phyloP scores from a whole-genome alignment of 2,329 filamentous ascomycete species.

The Neonectria ditissima region DNA sequence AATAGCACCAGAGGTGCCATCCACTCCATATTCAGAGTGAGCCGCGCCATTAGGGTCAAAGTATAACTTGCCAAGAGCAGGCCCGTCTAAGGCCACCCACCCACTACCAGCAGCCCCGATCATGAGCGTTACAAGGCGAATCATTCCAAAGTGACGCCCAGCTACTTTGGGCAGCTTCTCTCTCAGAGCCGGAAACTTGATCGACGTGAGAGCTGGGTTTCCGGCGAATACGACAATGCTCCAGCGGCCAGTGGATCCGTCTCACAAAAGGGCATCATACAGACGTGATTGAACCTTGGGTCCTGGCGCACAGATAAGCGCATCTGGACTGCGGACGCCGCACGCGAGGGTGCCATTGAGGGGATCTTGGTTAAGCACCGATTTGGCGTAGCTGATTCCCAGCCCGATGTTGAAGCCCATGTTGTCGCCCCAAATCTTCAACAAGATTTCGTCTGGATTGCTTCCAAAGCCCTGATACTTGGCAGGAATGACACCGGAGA shows the following conservation, averaged over 20 bases:
- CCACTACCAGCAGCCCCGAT: not conserved
- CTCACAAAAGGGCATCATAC: no score
- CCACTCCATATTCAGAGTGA: not conserved
- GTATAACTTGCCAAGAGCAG: not conserved
- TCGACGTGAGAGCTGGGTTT: no score
- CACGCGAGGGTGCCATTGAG: no score
- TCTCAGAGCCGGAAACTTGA: no score
- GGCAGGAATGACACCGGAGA: conserved; percentile 54
- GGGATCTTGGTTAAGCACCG: no score
- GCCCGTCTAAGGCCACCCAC: not conserved
- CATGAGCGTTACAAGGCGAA: not conserved
- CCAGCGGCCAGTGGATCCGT: no score
- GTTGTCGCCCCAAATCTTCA: not conserved
- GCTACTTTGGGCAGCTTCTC: no score
- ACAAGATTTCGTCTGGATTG: conserved; percentile 5
- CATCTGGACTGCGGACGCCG: no score
- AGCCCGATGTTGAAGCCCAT: conserved; percentile 70
- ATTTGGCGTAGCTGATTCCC: conserved; percentile 63
- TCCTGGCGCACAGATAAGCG: no score
- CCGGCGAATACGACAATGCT: no score
- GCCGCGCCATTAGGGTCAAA: not conserved
- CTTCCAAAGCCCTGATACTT: conserved; percentile 48
- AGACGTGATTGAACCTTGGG: no score
- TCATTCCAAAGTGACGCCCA: no score
- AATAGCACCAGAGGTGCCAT: not conserved